Base-by-base conservation (phyloP, 2,329 filamentous ascomycete species). In the Onygenales sp. region DNA sequence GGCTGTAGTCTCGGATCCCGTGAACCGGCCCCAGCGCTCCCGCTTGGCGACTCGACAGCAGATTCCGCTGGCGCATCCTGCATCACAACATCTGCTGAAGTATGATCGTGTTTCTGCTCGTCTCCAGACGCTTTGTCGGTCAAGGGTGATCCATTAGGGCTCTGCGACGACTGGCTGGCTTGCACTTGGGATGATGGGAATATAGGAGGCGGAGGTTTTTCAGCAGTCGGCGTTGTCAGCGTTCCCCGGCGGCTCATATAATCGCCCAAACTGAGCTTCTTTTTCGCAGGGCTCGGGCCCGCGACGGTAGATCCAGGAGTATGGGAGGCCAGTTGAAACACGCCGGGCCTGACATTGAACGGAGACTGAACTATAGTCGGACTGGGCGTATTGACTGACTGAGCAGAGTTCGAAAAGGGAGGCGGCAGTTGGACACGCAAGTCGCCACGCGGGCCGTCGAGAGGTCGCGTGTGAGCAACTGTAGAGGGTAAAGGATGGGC, bases 261-360 rank as follows among this genome's bases (percentile, higher is more conserved):
- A 57, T 77, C 75, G 44, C 74, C 74, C 17, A 77, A 60, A 57
- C 72, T 77, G 47, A 77, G 65, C 56, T 77, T 77, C 61, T 77
- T 77, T 62, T 76, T 76, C 14, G 70, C 68, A 2, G 74, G 74
- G 58, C 72, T 76, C 31, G 74, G 70, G n/a, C 71, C 69, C 6
- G 69, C 64, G 7, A 67, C 56, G 42, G 61, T 62, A n/a, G 65
- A 59, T 4, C 62, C 59, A 9, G 64, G 58, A 27, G 62, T 53
- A 31, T 64, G 60, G 7, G 60, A 42, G 39, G 55, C 49, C 37
- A 57, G 59, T 37, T 64, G 63, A 10, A 61, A 57, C 11, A 61
- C 34, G 14, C 13, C 27, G 9, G 63, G 55, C 39, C 67, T 64
- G n/a, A 62, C 52, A 42, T 58, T 58, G 10, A 60, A 63, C 6